A percentile compares a stretch with the other conserved stretches of the same genome.
Conservation (phyloP, 1,284 basidiomycete genomes). For the Rhodotorula sp. region DNA sequence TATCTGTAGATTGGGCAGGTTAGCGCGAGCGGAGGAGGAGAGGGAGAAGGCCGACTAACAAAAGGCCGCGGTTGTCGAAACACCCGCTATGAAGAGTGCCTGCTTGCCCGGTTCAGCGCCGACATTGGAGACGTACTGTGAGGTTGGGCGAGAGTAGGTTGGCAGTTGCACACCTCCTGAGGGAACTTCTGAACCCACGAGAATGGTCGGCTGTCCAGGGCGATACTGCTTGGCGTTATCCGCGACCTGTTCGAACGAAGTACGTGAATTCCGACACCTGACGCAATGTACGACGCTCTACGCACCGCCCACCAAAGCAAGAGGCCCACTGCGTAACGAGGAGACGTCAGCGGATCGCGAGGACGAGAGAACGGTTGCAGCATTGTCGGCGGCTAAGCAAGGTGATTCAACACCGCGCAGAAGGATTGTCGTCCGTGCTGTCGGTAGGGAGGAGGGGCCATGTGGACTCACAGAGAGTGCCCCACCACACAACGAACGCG, state of each 20-base stretch:
- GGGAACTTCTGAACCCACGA: not conserved
- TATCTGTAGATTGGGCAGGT: not conserved
- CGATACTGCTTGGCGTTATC: conserved; percentile 23
- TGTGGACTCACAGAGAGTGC: not conserved
- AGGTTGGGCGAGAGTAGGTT: not conserved
- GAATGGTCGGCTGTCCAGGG: conserved; percentile 23
- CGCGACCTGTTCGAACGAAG: not conserved
- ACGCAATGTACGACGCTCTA: too few relatives aligned
- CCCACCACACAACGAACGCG: not conserved
- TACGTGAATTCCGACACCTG: too few relatives aligned
- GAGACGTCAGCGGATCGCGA: not conserved
- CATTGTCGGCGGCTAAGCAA: not conserved
- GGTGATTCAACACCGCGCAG: too few relatives aligned
- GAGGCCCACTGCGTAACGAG: conserved; percentile 15
- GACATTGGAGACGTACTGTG: conserved; percentile 30
- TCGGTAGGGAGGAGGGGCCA: too few relatives aligned
- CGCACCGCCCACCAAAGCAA: conserved; percentile 29
- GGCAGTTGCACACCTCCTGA: not conserved
- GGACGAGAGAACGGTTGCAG: not conserved
- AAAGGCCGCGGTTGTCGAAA: conserved; percentile 44
- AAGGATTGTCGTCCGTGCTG: too few relatives aligned
- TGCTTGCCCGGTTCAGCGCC: conserved; percentile 38
- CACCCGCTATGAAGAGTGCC: conserved; percentile 52
- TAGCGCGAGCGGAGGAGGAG: not conserved
- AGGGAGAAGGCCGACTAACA: conserved; percentile 42